These are phyloP conservation scores for Hanseniaspora jakobsenii DNA, from an alignment of 805 yeast genomes.

Conservation along the genomic window DNA sequence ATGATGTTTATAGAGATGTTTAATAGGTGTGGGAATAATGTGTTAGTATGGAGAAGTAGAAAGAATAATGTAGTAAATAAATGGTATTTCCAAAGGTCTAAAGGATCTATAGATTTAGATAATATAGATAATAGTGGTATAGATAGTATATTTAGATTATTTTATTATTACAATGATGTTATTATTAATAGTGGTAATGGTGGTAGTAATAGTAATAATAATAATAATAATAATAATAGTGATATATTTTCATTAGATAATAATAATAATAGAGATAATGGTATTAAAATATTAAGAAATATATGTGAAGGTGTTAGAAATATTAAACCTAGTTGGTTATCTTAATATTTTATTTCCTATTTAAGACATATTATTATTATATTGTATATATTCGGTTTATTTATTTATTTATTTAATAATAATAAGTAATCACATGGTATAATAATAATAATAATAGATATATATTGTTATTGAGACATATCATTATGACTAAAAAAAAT, in stretches of 20 bases:
- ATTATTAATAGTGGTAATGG: too few species aligned
- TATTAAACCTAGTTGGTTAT: slow-evolving; percentile 30
- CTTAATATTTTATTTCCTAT: too few species aligned
- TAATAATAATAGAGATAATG: slow-evolving; percentile 12
- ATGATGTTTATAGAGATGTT: slow-evolving; percentile 72
- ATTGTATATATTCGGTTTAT: too few species aligned
- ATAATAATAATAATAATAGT: too few species aligned
- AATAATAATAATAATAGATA: too few species aligned
- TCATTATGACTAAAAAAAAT: too few species aligned
- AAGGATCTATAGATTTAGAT: slow-evolving; percentile 46
- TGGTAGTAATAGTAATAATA: too few species aligned
- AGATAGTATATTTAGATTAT: slow-evolving; percentile 30
- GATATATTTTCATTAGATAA: too few species aligned
- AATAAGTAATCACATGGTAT: too few species aligned
- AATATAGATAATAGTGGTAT: slow-evolving; percentile 25
- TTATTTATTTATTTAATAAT: too few species aligned
- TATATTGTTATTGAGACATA: too few species aligned
- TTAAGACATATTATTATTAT: too few species aligned
- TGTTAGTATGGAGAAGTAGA: slow-evolving; percentile 77
- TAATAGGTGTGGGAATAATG: slow-evolving; percentile 53
- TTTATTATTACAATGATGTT: slow-evolving; percentile 33
- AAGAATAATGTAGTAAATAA: slow-evolving; percentile 81
- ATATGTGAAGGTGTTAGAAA: slow-evolving; percentile 27
- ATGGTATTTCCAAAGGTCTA: slow-evolving; percentile 91
- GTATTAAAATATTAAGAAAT: slow-evolving; percentile 20